phyloP scores from a whole-genome alignment of 169 alveolate species.

The Plasmodium adleri region DNA sequence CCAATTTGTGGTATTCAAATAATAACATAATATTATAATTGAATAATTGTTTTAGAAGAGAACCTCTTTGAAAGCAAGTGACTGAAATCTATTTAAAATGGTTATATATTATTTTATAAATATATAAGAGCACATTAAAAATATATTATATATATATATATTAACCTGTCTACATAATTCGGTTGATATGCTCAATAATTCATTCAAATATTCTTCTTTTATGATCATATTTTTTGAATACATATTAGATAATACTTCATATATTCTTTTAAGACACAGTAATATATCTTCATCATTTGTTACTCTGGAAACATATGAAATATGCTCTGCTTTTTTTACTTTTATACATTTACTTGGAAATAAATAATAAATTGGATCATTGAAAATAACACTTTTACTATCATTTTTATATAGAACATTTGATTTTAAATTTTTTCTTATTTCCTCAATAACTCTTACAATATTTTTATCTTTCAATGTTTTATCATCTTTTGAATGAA shows the following conservation, averaged over 20 bases:
- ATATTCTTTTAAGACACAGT: slow-evolving; percentile 56
- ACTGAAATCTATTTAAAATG: slow-evolving; percentile 30
- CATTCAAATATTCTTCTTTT: slow-evolving; percentile 33
- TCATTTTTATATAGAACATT: slow-evolving; percentile 53
- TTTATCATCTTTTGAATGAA: slow-evolving; percentile 37
- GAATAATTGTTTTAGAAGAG: slow-evolving; percentile 36
- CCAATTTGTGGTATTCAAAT: slow-evolving; percentile 51
- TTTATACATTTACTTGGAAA: slow-evolving; percentile 42
- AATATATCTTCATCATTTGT: slow-evolving; percentile 53
- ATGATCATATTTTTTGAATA: slow-evolving; percentile 34
- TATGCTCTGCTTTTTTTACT: slow-evolving; percentile 38
- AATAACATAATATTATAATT: slow-evolving; percentile 46
- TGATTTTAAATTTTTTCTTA: slow-evolving; percentile 53
- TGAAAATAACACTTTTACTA: slow-evolving; percentile 39
- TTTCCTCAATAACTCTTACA: slow-evolving; percentile 56
- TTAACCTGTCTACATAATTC: slow-evolving; percentile 73
- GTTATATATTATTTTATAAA: neutral
- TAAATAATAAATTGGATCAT: slow-evolving; percentile 49
- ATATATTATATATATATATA: neutral
- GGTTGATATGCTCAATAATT: slow-evolving; percentile 35
- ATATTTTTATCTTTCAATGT: slow-evolving; percentile 48
- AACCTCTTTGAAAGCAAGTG: slow-evolving; percentile 24
- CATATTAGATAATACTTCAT: slow-evolving; percentile 28
- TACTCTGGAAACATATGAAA: slow-evolving; percentile 52
- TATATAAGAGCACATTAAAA: neutral